A percentile compares a stretch with the other conserved stretches of the same genome.
phyloP scores from a whole-genome alignment of 129 eudicot species.

The Centaurea solstitialis region DNA sequence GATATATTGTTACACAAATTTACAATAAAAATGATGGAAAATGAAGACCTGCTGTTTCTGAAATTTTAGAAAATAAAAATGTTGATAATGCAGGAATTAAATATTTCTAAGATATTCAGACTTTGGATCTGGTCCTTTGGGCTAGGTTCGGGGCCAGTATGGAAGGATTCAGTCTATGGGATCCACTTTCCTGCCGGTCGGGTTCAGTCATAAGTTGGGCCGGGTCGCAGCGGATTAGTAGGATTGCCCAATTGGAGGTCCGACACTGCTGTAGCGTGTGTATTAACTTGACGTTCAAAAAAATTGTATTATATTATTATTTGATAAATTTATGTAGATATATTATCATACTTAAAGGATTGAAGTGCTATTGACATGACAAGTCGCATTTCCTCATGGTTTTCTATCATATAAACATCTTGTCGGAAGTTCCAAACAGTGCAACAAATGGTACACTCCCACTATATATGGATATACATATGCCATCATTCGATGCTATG shows the following conservation, averaged over 20 bases:
- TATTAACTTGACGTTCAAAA: no score
- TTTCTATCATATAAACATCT: background rate
- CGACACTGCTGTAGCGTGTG: no score
- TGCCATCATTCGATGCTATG: background rate
- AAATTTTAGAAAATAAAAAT: background rate
- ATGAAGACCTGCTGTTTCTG: slow-evolving; percentile 7
- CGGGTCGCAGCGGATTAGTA: no score
- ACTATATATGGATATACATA: background rate
- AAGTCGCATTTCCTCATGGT: background rate
- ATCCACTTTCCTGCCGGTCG: no score
- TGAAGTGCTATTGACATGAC: background rate
- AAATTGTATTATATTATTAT: no score
- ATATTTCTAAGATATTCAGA: no score
- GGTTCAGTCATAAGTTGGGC: no score
- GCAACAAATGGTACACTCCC: background rate
- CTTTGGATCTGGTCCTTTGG: no score
- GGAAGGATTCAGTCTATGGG: no score
- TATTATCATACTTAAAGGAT: background rate
- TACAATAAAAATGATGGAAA: slow-evolving; percentile 20
- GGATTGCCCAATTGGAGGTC: no score
- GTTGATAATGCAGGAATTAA: no score
- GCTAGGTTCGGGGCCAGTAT: no score
- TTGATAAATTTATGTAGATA: background rate
- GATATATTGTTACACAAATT: background rate
- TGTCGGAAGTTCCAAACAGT: background rate